These are phyloP conservation scores for Pyrenophora teres DNA, from an alignment of 2,329 filamentous ascomycete genomes.

Conservation along the genomic window DNA sequence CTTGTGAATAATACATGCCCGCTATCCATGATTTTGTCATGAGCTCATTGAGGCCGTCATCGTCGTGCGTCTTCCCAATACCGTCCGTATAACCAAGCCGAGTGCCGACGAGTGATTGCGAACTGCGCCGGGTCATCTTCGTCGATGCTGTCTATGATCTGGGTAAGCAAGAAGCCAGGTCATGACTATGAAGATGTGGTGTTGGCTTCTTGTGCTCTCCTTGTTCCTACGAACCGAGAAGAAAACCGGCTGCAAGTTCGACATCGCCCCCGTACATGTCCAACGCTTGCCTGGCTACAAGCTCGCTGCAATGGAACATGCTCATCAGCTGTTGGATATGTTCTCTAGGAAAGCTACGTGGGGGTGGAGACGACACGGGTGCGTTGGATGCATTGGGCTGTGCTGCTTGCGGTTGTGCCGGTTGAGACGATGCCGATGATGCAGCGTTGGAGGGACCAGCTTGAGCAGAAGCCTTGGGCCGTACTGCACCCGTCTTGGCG, in stretches of 20 bases:
- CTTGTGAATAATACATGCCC: too few relatives aligned
- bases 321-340: slow-evolving; percentile 76
- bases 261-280: slow-evolving; percentile 84
- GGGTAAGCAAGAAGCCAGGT: too few relatives aligned
- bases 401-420: slow-evolving; percentile 15
- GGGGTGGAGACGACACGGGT: slow-evolving; percentile 21
- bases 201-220: not conserved
- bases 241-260: slow-evolving; percentile 81
- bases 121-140: too few relatives aligned
- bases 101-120: too few relatives aligned
- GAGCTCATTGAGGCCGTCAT: too few relatives aligned
- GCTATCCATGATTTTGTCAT: too few relatives aligned
- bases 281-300: slow-evolving; percentile 78
- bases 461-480: slow-evolving; percentile 52
- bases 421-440: slow-evolving; percentile 16
- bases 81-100: too few relatives aligned
- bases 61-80: too few relatives aligned
- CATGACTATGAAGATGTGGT: not conserved
- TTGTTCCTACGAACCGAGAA: slow-evolving; percentile 55
- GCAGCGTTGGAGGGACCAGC: slow-evolving; percentile 27
- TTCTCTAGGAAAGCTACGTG: slow-evolving; percentile 59
- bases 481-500: slow-evolving; percentile 77
- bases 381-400: slow-evolving; percentile 19
- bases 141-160: too few relatives aligned
- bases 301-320: slow-evolving; percentile 72